phyloP scores from a whole-genome alignment of 768 basidiomycete genomes.

The Auricularia sp. region DNA sequence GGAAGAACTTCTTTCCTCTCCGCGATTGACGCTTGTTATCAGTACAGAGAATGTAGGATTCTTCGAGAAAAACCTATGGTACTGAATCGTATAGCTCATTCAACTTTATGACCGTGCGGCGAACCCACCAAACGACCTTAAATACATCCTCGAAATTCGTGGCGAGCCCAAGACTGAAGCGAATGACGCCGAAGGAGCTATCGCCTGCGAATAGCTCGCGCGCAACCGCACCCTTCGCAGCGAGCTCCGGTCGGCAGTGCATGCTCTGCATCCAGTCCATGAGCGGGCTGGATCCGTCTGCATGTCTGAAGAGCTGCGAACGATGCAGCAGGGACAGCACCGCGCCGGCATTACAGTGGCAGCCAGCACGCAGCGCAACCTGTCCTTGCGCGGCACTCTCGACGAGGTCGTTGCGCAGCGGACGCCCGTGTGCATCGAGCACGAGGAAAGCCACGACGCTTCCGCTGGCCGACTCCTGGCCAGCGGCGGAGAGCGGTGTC shows the following conservation, averaged over 20 bases:
- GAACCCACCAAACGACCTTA: slow-evolving; percentile 21
- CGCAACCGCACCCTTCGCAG: neutral
- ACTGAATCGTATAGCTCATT: too few species aligned
- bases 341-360: slow-evolving; percentile 83
- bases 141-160: slow-evolving; percentile 66
- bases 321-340: slow-evolving; percentile 63
- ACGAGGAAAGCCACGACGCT: slow-evolving; percentile 16
- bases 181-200: slow-evolving; percentile 2
- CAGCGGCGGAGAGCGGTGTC: slow-evolving; percentile 40
- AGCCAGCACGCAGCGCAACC: slow-evolving; percentile 52
- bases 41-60: too few species aligned
- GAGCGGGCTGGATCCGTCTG: slow-evolving; percentile 20
- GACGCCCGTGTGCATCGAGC: slow-evolving; percentile 44
- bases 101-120: too few species aligned
- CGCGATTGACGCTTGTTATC: too few species aligned
- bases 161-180: slow-evolving; percentile 59
- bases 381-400: neutral
- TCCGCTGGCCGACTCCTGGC: slow-evolving; percentile 57
- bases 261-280: slow-evolving; percentile 29
- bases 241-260: neutral
- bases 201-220: neutral
- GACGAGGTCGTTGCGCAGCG: slow-evolving; percentile 46
- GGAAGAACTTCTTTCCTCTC: too few species aligned
- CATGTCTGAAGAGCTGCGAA: slow-evolving; percentile 57
- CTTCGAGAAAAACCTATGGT: too few species aligned